These are phyloP conservation scores for Sporisorium reilianum DNA, from an alignment of 1,284 basidiomycete genomes.

Conservation along the genomic window DNA sequence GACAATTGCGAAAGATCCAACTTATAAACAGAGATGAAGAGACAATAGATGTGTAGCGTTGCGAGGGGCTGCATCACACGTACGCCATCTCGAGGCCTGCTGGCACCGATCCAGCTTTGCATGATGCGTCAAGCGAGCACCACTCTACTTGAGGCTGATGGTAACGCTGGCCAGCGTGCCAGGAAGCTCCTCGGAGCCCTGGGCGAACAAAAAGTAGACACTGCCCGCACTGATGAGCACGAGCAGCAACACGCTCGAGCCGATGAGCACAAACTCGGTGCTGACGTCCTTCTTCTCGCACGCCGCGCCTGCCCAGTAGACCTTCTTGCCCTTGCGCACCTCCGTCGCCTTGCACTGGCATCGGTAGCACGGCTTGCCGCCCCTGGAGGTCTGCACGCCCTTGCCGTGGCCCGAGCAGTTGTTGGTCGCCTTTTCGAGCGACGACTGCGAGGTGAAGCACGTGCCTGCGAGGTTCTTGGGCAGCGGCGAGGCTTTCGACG, in stretches of 20 bases:
- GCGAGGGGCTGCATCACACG: neutral
- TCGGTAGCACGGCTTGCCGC: conserved; percentile 58
- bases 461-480: conserved; percentile 39
- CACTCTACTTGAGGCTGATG: conserved; percentile 45
- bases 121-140: too few species aligned
- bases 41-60: neutral
- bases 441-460: conserved; percentile 49
- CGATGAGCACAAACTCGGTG: conserved; percentile 57
- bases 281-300: conserved; percentile 66
- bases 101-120: neutral
- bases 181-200: conserved; percentile 56
- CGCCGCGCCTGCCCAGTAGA: conserved; percentile 60
- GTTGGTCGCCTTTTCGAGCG: conserved; percentile 54
- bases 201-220: conserved; percentile 52
- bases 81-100: neutral
- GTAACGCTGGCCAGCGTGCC: conserved; percentile 61
- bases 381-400: conserved; percentile 47
- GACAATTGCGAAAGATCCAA: conserved; percentile 10
- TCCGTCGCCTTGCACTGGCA: conserved; percentile 59
- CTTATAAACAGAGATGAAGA: neutral
- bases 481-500: conserved; percentile 16
- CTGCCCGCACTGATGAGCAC: conserved; percentile 43
- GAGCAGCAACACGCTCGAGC: conserved; percentile 48
- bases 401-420: conserved; percentile 61
- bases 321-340: conserved; percentile 39